A percentile compares a stretch with the other conserved stretches of the same genome.
phyloP scores from a whole-genome alignment of 441 rosid genomes.

The Populus hybrid region DNA sequence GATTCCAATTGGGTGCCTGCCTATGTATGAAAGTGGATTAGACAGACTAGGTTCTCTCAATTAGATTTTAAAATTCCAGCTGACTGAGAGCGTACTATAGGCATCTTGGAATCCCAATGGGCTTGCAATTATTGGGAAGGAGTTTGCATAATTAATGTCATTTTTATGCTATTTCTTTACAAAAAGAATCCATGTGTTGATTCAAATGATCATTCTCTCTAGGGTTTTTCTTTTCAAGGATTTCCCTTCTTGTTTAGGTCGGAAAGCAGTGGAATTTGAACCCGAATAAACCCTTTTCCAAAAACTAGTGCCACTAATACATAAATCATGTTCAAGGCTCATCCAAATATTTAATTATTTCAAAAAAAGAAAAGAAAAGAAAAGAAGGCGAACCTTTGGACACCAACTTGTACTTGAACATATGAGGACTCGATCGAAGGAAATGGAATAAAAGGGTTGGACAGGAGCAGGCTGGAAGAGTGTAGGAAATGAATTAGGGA shows the following conservation, averaged over 20 bases:
- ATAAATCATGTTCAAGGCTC: background rate
- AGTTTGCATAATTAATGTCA: background rate
- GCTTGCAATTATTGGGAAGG: constrained; percentile 20
- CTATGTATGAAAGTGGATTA: constrained; percentile 17
- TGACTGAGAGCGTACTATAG: background rate
- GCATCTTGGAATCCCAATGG: constrained; percentile 29
- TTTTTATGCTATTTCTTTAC: background rate
- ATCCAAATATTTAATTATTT: too few relatives aligned
- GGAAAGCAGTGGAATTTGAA: background rate
- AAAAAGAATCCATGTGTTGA: background rate
- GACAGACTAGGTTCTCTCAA: constrained; percentile 14
- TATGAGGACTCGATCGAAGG: background rate
- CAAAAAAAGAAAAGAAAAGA: background rate
- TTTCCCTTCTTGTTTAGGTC: background rate
- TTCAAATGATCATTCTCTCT: background rate
- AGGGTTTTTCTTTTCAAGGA: background rate
- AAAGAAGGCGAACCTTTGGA: background rate
- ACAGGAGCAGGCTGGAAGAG: background rate
- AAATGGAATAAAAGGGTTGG: background rate
- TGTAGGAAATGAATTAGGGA: background rate
- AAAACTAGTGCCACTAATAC: too few relatives aligned
- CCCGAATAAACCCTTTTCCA: background rate
- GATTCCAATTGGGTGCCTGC: constrained; percentile 27
- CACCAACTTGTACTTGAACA: background rate
- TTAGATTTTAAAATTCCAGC: constrained; percentile 14